Evolutionary conservation across 768 basidiomycete genomes (phyloP).

Genomic region (Psilocybe sp.): DNA sequence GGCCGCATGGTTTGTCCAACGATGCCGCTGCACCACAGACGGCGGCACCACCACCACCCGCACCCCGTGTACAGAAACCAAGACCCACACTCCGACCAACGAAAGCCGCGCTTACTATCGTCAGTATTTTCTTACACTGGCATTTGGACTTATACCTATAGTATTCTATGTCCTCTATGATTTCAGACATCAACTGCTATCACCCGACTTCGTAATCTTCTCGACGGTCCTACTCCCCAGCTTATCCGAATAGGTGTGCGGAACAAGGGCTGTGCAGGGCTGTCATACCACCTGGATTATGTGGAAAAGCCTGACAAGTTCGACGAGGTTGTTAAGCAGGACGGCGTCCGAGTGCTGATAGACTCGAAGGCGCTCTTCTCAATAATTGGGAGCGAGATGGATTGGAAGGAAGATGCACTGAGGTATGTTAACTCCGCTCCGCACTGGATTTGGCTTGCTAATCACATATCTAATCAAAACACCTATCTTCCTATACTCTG

Average conservation of each 20-base stretch:
- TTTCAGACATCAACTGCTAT: constrained; percentile 79
- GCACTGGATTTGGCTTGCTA: neutral
- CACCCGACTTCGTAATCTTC: constrained; percentile 63
- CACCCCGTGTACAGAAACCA: constrained; percentile 60
- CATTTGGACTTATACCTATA: neutral
- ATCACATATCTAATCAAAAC: constrained; percentile 3
- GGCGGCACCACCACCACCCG: constrained; percentile 68
- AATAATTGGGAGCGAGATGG: constrained; percentile 99
- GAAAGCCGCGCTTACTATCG: constrained; percentile 78
- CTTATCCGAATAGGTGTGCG: constrained; percentile 93
- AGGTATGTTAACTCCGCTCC: constrained; percentile 52
- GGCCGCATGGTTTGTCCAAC: constrained; percentile 46
- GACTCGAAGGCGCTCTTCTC: constrained; percentile 97
- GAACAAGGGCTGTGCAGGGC: constrained; percentile 94
- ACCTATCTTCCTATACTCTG: neutral
- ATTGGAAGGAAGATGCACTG: constrained; percentile 91
- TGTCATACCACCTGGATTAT: constrained; percentile 90
- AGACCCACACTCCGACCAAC: constrained; percentile 65
- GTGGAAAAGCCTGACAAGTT: constrained; percentile 87
- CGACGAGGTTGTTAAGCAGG: constrained; percentile 96
- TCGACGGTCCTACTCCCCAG: constrained; percentile 83
- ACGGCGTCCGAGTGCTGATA: constrained; percentile 89
- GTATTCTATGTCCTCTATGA: constrained; percentile 3
- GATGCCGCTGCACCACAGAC: constrained; percentile 70
- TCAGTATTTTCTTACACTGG: constrained; percentile 29